Conservation (phyloP, 139 green algal genomes). For the Chlamydomonas asymmetrica region DNA sequence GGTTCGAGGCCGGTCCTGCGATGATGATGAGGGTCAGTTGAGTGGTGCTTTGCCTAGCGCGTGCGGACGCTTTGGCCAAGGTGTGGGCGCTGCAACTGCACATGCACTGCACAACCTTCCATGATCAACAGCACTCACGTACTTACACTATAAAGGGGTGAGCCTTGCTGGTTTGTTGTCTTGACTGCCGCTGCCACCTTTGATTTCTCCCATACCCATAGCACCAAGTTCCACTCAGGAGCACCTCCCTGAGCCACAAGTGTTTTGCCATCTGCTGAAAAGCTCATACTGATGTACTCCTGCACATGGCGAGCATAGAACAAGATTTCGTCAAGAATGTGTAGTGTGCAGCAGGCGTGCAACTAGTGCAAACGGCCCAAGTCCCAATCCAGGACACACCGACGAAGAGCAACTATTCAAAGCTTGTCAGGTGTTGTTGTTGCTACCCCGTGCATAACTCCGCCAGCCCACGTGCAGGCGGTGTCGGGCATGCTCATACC, state of each 20-base stretch:
- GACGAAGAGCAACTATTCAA: neutral
- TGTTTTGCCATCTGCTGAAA: slow-evolving; percentile 81
- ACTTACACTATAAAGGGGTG: slow-evolving; percentile 40
- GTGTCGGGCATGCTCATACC: slow-evolving; percentile 35
- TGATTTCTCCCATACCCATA: slow-evolving; percentile 91
- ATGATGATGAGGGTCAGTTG: neutral
- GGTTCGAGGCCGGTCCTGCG: too few relatives aligned
- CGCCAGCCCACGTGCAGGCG: too few relatives aligned
- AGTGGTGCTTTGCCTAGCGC: neutral
- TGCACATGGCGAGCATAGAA: too few relatives aligned
- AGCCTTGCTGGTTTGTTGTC: slow-evolving; percentile 50
- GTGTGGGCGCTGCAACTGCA: neutral
- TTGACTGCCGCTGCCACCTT: slow-evolving; percentile 67
- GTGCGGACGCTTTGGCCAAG: neutral
- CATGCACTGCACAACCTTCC: neutral
- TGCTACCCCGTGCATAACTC: too few relatives aligned
- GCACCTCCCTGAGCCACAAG: slow-evolving; percentile 79
- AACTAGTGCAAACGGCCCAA: neutral
- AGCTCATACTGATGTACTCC: slow-evolving; percentile 86
- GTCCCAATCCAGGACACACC: neutral
- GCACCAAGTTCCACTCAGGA: slow-evolving; percentile 86
- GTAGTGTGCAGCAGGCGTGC: too few relatives aligned
- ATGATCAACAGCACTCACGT: neutral
- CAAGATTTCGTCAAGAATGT: too few relatives aligned
- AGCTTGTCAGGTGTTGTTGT: neutral